Percentiles rank a stretch among this genome's conserved stretches.
phyloP scores from a whole-genome alignment of 2,329 filamentous ascomycete species.

The Aspergillus arachidicola region DNA sequence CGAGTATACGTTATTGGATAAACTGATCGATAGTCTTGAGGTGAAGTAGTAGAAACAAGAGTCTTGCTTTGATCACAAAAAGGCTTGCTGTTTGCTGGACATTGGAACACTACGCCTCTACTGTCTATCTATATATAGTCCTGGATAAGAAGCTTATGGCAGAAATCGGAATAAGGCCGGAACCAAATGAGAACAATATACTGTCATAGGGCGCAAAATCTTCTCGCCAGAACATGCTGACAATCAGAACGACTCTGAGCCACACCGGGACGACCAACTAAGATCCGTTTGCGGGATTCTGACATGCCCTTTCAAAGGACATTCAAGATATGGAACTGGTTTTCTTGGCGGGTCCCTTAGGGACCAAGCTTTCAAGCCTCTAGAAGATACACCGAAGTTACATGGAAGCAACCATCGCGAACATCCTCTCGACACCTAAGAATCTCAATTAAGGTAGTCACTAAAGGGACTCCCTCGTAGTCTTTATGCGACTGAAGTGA shows the following conservation, averaged over 20 bases:
- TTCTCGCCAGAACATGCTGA: neutral
- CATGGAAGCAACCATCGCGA: neutral
- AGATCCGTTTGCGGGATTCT: neutral
- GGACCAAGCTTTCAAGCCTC: neutral
- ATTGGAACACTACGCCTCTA: neutral
- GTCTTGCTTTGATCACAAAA: neutral
- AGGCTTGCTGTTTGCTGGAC: neutral
- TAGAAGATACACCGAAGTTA: conserved; percentile 13
- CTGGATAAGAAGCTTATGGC: conserved; percentile 12
- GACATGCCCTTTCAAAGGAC: neutral
- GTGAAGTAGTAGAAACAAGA: neutral
- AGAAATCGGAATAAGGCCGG: conserved; percentile 21
- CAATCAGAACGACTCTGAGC: neutral
- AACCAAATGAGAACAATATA: conserved; percentile 4
- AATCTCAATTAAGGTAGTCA: neutral
- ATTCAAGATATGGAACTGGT: neutral
- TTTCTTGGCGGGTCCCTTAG: neutral
- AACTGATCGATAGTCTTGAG: neutral
- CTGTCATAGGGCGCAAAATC: neutral
- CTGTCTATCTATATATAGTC: neutral
- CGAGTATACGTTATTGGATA: conserved; percentile 5
- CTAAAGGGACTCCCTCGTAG: too few relatives aligned
- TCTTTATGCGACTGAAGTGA: conserved; percentile 21
- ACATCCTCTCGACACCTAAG: neutral
- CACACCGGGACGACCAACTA: neutral